Percentiles rank a stretch among this genome's conserved stretches.
Conservation (phyloP, 2,329 filamentous ascomycete species). For the Sclerotinia nivalis region DNA sequence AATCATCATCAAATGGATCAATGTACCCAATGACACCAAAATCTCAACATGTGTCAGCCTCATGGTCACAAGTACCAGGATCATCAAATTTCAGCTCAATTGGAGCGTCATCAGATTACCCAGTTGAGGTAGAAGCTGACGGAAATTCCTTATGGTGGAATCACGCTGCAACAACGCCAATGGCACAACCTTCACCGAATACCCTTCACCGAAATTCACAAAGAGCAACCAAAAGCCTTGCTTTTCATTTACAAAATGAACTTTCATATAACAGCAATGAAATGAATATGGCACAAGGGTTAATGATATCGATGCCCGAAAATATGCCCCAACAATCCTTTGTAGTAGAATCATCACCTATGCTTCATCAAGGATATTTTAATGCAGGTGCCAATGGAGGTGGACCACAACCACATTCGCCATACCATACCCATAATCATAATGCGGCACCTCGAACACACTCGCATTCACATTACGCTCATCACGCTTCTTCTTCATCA, state of each 20-base stretch:
- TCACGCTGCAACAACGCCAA: constrained; percentile 34
- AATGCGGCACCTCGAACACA: constrained; percentile 17
- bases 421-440: constrained; percentile 13
- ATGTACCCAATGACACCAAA: constrained; percentile 36
- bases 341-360: constrained; percentile 31
- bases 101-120: constrained; percentile 24
- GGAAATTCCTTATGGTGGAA: constrained; percentile 38
- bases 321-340: constrained; percentile 31
- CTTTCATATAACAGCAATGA: constrained; percentile 33
- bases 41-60: constrained; percentile 29
- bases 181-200: constrained; percentile 37
- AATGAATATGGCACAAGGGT: constrained; percentile 30
- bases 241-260: constrained; percentile 39
- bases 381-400: neutral
- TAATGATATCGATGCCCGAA: constrained; percentile 40
- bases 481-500: constrained; percentile 12
- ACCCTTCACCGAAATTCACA: constrained; percentile 35
- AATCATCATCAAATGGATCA: constrained; percentile 26
- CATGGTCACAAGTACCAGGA: constrained; percentile 33
- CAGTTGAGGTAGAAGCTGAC: constrained; percentile 27
- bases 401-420: constrained; percentile 19
- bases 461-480: constrained; percentile 23
- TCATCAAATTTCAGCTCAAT: constrained; percentile 28
- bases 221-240: constrained; percentile 36
- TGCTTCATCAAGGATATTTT: constrained; percentile 30